Evolutionary conservation across 305 asterid species (phyloP), one percentile per base, ranked within the genome.

Genomic region (Fraxinus angustifolia): DNA sequence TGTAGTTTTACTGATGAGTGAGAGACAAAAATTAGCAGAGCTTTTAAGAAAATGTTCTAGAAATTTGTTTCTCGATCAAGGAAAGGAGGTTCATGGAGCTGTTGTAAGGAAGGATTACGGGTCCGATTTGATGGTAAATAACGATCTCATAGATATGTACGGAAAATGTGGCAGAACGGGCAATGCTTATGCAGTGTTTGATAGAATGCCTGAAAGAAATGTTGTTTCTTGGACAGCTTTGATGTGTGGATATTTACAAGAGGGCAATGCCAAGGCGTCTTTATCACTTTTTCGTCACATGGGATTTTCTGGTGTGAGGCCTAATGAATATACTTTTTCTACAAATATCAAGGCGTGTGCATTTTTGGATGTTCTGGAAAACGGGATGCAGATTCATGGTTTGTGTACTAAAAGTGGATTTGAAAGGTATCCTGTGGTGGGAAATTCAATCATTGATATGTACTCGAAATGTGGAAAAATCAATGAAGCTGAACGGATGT

Each of bases 151-250:
- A 36, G 89, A 84, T 65, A 80, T 87, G 88, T 89, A 91, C 6
- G 87, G 87, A 23, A 89, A 91, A 86, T 92, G 93, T 81, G 82
- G 91, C 34, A 84, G 88, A 75, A 42, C 86, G 77, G 82, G 82
- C 2, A 31, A 60, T 3, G 94, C 93, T 8, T 83, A 35, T 71
- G 40, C 0, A 0, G 86, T 90, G 90, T 92, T 92, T 56, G 87
- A 87, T 65, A 77, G 34, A 89, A 92, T 92, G 97, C 86, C 81
- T 50, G 83, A 85, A 7, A 88, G 92, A 17, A 88, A 88, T 80
- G 91, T 90, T 48, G 93, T 91, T 77, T 88, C 94, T 70, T 92
- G 97, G 97, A 89, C 94, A 36, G 81, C 92, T 71, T 78, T 89
- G 21, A 90, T 89, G 92, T 84, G 90, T 80, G 93, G 87, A 53